Percentiles rank a stretch among this genome's conserved stretches.
These are phyloP conservation scores for Phaeosphaeria sp. DNA, from an alignment of 2,329 filamentous ascomycete species.

Conservation along the genomic window DNA sequence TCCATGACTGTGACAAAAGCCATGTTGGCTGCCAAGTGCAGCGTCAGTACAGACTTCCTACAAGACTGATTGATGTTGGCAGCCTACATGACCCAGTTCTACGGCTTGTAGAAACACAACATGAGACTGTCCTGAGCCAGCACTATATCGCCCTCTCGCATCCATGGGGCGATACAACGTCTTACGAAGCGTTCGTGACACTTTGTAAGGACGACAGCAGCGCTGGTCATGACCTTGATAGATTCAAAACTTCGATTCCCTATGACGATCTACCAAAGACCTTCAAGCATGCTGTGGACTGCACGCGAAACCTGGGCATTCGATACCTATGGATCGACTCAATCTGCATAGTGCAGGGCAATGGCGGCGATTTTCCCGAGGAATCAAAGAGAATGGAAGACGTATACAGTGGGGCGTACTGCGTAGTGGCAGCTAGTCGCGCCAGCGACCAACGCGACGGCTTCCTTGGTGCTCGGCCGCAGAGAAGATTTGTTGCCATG, in stretches of 20 bases:
- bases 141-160: slow-evolving; percentile 21
- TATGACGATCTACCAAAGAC: slow-evolving; percentile 13
- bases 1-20: slow-evolving; percentile 11
- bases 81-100: background rate
- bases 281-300: slow-evolving; percentile 23
- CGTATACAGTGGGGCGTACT: slow-evolving; percentile 24
- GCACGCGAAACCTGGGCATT: slow-evolving; percentile 16
- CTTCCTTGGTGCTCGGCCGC: slow-evolving; percentile 8
- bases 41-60: slow-evolving; percentile 4
- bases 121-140: background rate
- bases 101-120: slow-evolving; percentile 7
- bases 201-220: background rate
- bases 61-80: slow-evolving; percentile 17
- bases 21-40: slow-evolving; percentile 1
- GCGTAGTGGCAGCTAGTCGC: slow-evolving; percentile 21
- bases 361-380: slow-evolving; percentile 21
- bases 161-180: slow-evolving; percentile 16
- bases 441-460: slow-evolving; percentile 13
- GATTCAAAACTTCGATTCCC: slow-evolving; percentile 7
- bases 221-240: background rate
- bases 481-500: slow-evolving; percentile 9
- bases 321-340: slow-evolving; percentile 35
- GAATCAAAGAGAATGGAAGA: slow-evolving; percentile 27
- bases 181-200: slow-evolving; percentile 9
- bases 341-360: slow-evolving; percentile 29